Evolutionary conservation across 1,284 basidiomycete species (phyloP).

Genomic region (Ceratobasidium sp.): DNA sequence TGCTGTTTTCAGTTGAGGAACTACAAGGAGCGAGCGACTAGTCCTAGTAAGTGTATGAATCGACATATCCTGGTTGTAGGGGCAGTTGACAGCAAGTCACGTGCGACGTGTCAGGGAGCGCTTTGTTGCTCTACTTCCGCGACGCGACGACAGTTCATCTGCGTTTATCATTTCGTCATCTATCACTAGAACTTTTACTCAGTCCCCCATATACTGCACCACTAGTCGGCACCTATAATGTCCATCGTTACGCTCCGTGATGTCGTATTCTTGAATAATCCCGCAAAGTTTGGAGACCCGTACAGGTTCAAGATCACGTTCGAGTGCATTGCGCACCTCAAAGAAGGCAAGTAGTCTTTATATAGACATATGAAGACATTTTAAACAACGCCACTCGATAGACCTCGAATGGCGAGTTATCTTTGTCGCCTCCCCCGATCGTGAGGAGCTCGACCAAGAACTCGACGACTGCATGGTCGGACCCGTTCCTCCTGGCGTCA

Average conservation of each 20-base stretch:
- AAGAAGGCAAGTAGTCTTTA: constrained; percentile 72
- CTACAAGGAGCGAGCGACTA: background rate
- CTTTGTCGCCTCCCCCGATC: constrained; percentile 94
- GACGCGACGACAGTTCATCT: constrained; percentile 22
- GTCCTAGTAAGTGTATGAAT: background rate
- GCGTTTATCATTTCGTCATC: constrained; percentile 2
- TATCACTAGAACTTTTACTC: background rate
- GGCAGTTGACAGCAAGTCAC: constrained; percentile 9
- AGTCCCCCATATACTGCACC: background rate
- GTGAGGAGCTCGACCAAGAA: constrained; percentile 94
- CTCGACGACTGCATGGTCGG: constrained; percentile 96
- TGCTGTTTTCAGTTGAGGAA: background rate
- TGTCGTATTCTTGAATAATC: constrained; percentile 88
- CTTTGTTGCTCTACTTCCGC: constrained; percentile 1
- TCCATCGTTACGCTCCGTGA: constrained; percentile 58
- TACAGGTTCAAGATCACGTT: constrained; percentile 98
- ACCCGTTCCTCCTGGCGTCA: constrained; percentile 93
- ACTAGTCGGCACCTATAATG: constrained; percentile 25
- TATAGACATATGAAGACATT: background rate
- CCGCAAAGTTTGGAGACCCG: constrained; percentile 88
- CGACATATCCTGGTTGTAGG: background rate
- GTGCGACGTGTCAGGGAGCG: background rate
- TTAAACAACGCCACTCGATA: constrained; percentile 53
- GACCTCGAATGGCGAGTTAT: constrained; percentile 98
- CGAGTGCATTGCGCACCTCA: constrained; percentile 93